Evolutionary conservation across 495 filamentous ascomycete species (phyloP), one percentile per base, ranked within the genome.

Genomic region (Amniculicola lignicola): DNA sequence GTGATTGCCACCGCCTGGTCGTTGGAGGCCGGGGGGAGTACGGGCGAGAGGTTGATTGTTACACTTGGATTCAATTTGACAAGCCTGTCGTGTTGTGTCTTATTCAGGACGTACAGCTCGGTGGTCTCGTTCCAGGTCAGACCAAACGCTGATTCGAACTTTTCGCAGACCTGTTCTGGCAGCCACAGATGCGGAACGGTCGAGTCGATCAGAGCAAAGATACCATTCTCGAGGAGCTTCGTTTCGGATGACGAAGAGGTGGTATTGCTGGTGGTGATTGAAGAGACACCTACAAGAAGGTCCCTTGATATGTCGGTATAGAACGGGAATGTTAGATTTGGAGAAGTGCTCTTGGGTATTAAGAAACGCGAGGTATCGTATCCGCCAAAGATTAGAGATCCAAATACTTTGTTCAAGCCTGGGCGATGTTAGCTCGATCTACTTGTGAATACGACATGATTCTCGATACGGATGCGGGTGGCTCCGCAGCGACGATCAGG

Each of bases 331-430:
- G 70, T 74, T 0, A 75, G 35, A 33, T 62, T 41, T 23, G 40
- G 54, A 3, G 69, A 70, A 25, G 74, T 60, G 22, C 69, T 49
- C 44, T 75, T 78, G 6, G 74, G 68, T 4, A 55, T 62, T 22
- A 72, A 67, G 58, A 79, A 81, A 14, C 75, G 68, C 0, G 76
- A 74, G 2, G 67, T 57, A 58, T 83, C 79, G 57, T 80, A 80
- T 0, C 80, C 80, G 3, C 79, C 79, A 27, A 83, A 70, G 5
- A 78, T 77, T 12, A 83, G 64, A 37, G 74, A 75, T 9, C 74
- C 77, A 50, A 74, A 74, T 12, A 78, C 74, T 44, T 74, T 67
- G 48, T 77, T 76, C 12, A 77, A 64, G 4, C 71, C 73, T 74
- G 55, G 10, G 14, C 2, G 27, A 15, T 16, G 70, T 66, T 59